Conservation (phyloP, 2,329 filamentous ascomycete species). For the Pezicula carpinea region DNA sequence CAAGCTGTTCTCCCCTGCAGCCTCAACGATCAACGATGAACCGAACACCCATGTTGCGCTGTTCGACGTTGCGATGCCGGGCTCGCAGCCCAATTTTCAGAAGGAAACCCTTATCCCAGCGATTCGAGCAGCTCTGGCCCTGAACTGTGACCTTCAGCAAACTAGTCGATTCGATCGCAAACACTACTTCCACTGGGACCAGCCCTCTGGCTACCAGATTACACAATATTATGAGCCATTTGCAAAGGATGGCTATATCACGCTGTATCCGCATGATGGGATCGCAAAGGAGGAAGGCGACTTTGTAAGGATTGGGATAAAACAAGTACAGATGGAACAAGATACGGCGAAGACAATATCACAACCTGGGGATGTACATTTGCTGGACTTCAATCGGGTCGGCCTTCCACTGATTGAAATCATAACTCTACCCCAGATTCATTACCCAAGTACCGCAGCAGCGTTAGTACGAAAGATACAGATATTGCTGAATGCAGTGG, state of each 20-base stretch:
- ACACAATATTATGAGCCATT: conserved; percentile 87
- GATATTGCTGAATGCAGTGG: conserved; percentile 69
- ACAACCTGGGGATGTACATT: conserved; percentile 65
- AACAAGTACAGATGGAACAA: conserved; percentile 95
- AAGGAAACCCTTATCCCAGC: conserved; percentile 79
- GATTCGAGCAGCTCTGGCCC: conserved; percentile 79
- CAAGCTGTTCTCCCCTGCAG: conserved; percentile 82
- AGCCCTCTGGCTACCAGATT: conserved; percentile 94
- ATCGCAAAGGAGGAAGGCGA: conserved; percentile 71
- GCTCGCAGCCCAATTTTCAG: conserved; percentile 84
- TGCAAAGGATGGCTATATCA: conserved; percentile 66
- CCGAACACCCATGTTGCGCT: conserved; percentile 85
- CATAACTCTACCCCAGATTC: conserved; percentile 85
- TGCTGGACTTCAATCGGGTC: conserved; percentile 91
- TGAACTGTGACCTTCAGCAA: conserved; percentile 73
- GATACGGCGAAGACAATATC: conserved; percentile 93
- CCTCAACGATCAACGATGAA: conserved; percentile 57
- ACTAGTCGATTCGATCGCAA: conserved; percentile 89
- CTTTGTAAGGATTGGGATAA: conserved; percentile 71
- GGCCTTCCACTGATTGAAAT: conserved; percentile 91
- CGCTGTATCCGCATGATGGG: conserved; percentile 69
- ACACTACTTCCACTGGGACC: conserved; percentile 99
- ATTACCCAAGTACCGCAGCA: conserved; percentile 80
- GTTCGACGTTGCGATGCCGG: conserved; percentile 87
- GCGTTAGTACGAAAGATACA: conserved; percentile 89